Conservation (phyloP, 306 rosid genomes). For the Fragaria ananassa region DNA sequence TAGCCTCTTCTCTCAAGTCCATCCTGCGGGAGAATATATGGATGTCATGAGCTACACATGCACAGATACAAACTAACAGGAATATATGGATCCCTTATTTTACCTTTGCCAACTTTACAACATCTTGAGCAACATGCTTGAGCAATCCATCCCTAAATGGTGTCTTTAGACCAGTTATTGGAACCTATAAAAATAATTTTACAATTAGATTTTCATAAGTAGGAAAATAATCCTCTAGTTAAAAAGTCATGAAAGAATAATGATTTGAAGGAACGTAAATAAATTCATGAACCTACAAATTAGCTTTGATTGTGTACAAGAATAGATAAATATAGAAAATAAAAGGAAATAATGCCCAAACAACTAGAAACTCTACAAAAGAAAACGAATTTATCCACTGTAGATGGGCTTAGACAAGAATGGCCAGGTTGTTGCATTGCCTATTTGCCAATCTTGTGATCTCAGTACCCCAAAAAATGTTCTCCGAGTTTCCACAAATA, state of each 20-base stretch:
- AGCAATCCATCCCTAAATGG: constrained; percentile 93
- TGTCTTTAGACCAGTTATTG: constrained; percentile 72
- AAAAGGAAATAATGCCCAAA: not conserved
- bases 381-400: not conserved
- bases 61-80: constrained; percentile 11
- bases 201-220: constrained; percentile 28
- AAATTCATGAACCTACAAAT: not conserved
- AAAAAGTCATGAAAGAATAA: not conserved
- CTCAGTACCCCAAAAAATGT: not conserved
- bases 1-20: constrained; percentile 95
- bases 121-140: constrained; percentile 88
- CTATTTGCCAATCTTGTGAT: not conserved
- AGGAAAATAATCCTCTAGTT: not conserved
- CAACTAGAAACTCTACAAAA: not conserved
- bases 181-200: constrained; percentile 51
- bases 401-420: not conserved
- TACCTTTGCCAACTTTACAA: constrained; percentile 79
- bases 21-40: constrained; percentile 45
- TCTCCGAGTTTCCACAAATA: not conserved
- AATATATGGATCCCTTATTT: constrained; percentile 21
- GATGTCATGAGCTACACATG: constrained; percentile 2
- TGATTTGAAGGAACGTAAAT: not conserved
- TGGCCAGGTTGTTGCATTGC: not conserved
- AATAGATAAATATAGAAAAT: not conserved
- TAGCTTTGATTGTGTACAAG: not conserved